Conservation (phyloP, 1,284 basidiomycete species). For the Cystobasidium sp. region DNA sequence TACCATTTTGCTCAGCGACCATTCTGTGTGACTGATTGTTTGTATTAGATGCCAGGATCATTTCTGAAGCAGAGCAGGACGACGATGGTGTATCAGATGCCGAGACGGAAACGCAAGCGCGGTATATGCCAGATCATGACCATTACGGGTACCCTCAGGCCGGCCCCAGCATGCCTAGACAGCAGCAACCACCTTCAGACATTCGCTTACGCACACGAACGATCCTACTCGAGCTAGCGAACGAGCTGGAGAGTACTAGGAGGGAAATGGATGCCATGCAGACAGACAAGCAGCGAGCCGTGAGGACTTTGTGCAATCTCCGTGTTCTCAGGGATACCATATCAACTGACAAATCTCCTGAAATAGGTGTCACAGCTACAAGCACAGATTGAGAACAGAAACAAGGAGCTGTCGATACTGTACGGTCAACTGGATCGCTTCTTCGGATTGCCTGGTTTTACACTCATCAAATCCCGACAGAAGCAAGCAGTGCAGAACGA, state of each 20-base stretch:
- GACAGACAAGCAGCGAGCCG: slow-evolving; percentile 17
- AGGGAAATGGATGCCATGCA: background rate
- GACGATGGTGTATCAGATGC: slow-evolving; percentile 29
- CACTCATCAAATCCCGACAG: slow-evolving; percentile 1
- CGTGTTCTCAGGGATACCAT: background rate
- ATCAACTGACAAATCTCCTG: background rate
- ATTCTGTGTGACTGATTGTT: background rate
- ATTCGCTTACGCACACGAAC: slow-evolving; percentile 21
- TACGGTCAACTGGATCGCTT: slow-evolving; percentile 28
- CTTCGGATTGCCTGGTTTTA: slow-evolving; percentile 20
- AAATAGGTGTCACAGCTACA: slow-evolving; percentile 14
- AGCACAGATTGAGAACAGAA: slow-evolving; percentile 22
- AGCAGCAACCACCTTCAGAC: background rate
- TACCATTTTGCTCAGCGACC: background rate
- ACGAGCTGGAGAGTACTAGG: slow-evolving; percentile 31
- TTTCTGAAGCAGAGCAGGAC: slow-evolving; percentile 4
- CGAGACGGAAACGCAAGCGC: slow-evolving; percentile 15
- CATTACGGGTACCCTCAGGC: background rate
- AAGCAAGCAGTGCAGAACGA: background rate
- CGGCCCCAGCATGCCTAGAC: background rate
- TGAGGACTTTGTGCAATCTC: background rate
- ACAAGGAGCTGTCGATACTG: slow-evolving; percentile 26
- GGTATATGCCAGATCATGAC: background rate
- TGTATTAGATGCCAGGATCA: background rate
- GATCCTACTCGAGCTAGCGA: slow-evolving; percentile 26